These are phyloP conservation scores for Trichoderma polysporum DNA, from an alignment of 2,329 filamentous ascomycete species.

Conservation along the genomic window DNA sequence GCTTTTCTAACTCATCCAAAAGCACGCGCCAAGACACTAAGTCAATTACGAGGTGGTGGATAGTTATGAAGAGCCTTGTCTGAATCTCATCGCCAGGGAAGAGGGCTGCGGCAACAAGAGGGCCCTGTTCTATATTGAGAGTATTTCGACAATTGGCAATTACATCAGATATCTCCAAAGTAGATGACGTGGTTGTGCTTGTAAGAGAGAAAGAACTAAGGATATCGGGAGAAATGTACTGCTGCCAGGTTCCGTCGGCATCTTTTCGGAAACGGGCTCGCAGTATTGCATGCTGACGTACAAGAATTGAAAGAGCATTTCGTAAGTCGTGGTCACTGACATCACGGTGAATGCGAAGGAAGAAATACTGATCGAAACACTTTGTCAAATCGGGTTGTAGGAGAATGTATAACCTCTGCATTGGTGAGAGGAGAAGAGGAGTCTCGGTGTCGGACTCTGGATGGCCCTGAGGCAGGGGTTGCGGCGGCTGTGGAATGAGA, in stretches of 20 bases:
- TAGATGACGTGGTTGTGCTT: not conserved
- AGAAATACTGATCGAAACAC: slow-evolving; percentile 19
- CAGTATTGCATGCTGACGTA: not conserved
- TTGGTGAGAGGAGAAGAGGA: not conserved
- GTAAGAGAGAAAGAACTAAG: not conserved
- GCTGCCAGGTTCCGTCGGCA: not conserved
- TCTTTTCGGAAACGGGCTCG: not conserved
- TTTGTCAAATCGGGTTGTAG: not conserved
- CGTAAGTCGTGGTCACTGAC: not conserved
- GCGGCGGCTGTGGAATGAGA: not conserved
- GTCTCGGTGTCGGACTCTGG: not conserved
- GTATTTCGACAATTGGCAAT: not conserved
- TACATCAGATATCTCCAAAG: not conserved
- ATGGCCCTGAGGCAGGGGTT: not conserved
- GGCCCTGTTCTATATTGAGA: not conserved
- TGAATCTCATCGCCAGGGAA: not conserved
- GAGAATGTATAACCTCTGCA: slow-evolving; percentile 9
- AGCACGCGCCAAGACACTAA: slow-evolving; percentile 25
- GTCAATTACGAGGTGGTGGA: slow-evolving; percentile 25
- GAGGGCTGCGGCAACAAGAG: not conserved
- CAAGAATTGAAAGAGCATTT: not conserved
- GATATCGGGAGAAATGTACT: not conserved
- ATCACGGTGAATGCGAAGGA: not conserved
- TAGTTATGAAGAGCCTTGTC: not conserved
- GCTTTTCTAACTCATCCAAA: slow-evolving; percentile 19